Evolutionary conservation across 192 early-diverging fungal species (phyloP).

Genomic region (Chytriomyces confervae): DNA sequence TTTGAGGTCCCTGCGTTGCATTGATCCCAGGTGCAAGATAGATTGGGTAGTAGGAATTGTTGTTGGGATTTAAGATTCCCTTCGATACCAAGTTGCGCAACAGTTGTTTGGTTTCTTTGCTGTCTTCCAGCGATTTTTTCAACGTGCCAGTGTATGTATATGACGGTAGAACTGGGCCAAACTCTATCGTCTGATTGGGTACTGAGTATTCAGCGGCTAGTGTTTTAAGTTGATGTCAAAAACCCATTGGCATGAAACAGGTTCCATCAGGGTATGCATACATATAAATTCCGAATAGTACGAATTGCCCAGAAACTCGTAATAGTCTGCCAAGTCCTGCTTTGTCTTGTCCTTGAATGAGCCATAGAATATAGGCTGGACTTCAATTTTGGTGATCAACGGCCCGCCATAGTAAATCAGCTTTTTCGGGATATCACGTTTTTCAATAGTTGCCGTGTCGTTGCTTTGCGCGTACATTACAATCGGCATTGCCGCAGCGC

Average conservation of each 20-base stretch:
- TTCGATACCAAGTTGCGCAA: not conserved
- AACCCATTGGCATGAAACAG: not conserved
- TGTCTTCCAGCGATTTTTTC: constrained; percentile 1
- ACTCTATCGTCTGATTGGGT: not conserved
- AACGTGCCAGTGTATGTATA: not conserved
- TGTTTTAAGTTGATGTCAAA: not conserved
- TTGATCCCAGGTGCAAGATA: not conserved
- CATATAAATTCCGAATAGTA: not conserved
- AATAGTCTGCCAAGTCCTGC: not conserved
- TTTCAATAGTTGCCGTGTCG: too few relatives aligned
- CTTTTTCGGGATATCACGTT: not conserved
- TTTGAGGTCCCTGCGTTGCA: not conserved
- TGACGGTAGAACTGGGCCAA: not conserved
- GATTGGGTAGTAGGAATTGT: constrained; percentile 8
- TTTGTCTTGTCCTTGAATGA: not conserved
- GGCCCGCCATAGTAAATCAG: not conserved
- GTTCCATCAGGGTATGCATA: not conserved
- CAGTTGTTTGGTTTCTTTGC: not conserved
- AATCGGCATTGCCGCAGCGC: too few relatives aligned
- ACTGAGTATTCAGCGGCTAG: not conserved
- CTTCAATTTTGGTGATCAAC: not conserved
- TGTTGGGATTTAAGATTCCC: not conserved
- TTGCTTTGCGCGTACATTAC: too few relatives aligned
- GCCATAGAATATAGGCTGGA: not conserved
- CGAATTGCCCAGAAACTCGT: not conserved